Base-by-base conservation (phyloP, 2,329 filamentous ascomycete genomes). In the Ophiostoma perfectum region DNA sequence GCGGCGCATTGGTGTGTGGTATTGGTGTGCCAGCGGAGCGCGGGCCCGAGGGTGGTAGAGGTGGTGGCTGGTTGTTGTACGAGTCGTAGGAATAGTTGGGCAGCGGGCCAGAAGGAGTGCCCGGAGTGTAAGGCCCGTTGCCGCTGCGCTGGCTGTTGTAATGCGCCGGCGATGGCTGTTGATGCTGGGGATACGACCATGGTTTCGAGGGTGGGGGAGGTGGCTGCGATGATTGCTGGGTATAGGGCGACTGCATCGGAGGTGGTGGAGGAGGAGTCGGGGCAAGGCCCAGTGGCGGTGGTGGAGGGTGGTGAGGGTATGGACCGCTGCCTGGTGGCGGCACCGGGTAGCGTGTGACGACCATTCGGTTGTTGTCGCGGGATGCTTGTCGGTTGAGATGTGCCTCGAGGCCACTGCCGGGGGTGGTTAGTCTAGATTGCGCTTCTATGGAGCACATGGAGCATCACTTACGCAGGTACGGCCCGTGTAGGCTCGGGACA, bases 401-500 rank as follows among this genome's bases (percentile, higher is more conserved):
- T 16, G 73, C 72, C 47, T 73, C 71, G 44, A 74, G 71, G 66
- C 73, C 74, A 8, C 73, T 75, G 68, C 12, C 11, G 8, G 6
- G 18, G 16, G 36, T 16, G 4, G 16, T 8, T 2, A 12, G 5
- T 38, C 27, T 36, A 9, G 42, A n/a, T 11, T 18, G 27, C n/a
- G 36, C 8, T 66, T 18, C 7, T 41, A 14, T 9, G 12, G 6
- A 14, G 44, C 18, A 36, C 66, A 11, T 12, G 18, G 16, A 11
- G 63, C 38, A 18, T 12, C 3, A 27, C 83, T 82, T 80, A 86
- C 84, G 80, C 81, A 71, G 81, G 81, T 63, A 80, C 78, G 71
- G 77, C 75, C 70, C 82, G 77, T 38, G 81, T 82, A 36, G 81
- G 79, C 70, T 84, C 80, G 7, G 82, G 83, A 73, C 84, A 86